Evolutionary conservation across 305 asterid genomes (phyloP), one percentile per base, ranked within the genome.

Genomic region (Fraxinus floribunda): DNA sequence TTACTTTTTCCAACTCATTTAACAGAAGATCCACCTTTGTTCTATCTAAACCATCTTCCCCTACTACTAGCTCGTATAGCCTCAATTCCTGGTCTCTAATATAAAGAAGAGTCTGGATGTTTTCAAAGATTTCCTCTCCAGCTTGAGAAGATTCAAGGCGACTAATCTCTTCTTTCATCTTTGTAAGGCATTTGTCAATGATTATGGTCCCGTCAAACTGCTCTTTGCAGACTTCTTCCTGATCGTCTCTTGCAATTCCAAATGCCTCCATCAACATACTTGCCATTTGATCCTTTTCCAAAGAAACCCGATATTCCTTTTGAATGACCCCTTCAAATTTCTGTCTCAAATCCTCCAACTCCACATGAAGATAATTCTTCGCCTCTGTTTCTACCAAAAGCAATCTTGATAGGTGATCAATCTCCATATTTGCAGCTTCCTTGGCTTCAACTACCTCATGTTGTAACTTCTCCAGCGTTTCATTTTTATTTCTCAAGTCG

Each of bases 181-280:
- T 92, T 81, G 83, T 87, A 52, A 96, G 85, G 82, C 97, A 94
- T 82, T 79, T 83, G 32, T 89, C 88, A 84, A 94, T 32, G 38
- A 90, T 84, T 80, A 81, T 78, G 66, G 83, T 80, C 85, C 79
- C 77, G 86, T 90, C 93, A 79, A 87, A 71, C 78, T 85, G 89
- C 79, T 84, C 91, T 62, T 86, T 84, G 84, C 60, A 83, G 79
- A 38, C 80, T 83, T 82, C 88, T 79, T 86, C 81, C 32, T 62
- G 85, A 83, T 68, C 78, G 57, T 88, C 88, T 30, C 84, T 75
- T 85, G 93, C 78, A 76, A 91, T 82, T 80, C 96, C 94, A 86
- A 94, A 91, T 85, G 93, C 94, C 89, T 92, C 91, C 39, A 92
- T 89, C 86, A 96, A 87, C 90, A 79, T 78, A 78, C 70, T 86